Evolutionary conservation across 345 rosid species (phyloP).

Genomic region (Eucalyptus polyanthemos): DNA sequence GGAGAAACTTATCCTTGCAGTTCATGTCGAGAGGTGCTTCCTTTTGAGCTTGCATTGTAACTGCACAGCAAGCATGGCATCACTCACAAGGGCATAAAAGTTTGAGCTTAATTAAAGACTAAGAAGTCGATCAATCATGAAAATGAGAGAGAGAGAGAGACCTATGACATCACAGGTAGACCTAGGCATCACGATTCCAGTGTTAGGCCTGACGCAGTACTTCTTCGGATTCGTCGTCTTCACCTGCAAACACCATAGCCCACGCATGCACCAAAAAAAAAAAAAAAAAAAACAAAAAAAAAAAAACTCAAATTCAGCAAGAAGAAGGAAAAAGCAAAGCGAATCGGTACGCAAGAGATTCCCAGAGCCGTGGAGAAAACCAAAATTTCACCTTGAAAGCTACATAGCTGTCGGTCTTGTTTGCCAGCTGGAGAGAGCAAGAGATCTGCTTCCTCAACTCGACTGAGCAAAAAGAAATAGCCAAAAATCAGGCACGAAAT

Average conservation of each 20-base stretch:
- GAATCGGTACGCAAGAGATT: neutral
- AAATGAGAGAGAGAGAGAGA: neutral
- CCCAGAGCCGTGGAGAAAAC: neutral
- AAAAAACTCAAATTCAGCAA: neutral
- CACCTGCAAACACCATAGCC: constrained; percentile 26
- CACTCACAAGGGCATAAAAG: neutral
- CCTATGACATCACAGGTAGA: constrained; percentile 69
- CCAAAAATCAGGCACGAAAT: neutral
- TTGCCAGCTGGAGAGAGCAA: constrained; percentile 57
- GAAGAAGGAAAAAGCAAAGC: neutral
- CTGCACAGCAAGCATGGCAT: constrained; percentile 6
- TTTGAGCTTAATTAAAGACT: neutral
- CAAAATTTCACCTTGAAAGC: constrained; percentile 60
- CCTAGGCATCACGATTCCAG: constrained; percentile 74
- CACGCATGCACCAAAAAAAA: neutral
- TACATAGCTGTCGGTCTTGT: constrained; percentile 60
- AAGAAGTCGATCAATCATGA: neutral
- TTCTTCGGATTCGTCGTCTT: constrained; percentile 95
- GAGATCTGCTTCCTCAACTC: constrained; percentile 92
- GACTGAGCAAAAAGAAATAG: constrained; percentile 28
- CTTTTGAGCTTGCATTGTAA: constrained; percentile 95
- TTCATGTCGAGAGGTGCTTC: constrained; percentile 71
- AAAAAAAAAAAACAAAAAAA: too few species aligned
- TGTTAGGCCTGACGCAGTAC: constrained; percentile 87
- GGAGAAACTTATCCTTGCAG: constrained; percentile 89